phyloP scores from a whole-genome alignment of 768 basidiomycete genomes.

The Agaricus sinodeliciosus region DNA sequence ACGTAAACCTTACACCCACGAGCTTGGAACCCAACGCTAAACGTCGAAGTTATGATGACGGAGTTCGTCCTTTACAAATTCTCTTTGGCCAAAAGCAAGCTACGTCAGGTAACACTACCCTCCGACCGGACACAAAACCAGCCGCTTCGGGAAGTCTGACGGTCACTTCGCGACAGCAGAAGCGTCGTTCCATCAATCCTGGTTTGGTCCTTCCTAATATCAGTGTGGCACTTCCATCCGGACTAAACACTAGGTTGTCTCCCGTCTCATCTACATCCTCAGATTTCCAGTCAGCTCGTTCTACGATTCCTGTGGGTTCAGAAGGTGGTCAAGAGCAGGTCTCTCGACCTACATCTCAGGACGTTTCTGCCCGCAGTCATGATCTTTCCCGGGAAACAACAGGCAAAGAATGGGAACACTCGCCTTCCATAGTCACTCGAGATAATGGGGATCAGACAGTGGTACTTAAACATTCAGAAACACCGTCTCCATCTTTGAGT shows the following conservation, averaged over 20 bases:
- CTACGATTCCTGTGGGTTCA: conserved; percentile 16
- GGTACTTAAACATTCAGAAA: conserved; percentile 23
- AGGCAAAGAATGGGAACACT: conserved; percentile 17
- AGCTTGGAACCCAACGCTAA: conserved; percentile 23
- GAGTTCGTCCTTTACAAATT: conserved; percentile 35
- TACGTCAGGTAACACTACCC: conserved; percentile 5
- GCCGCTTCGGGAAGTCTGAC: conserved; percentile 23
- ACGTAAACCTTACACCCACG: conserved; percentile 22
- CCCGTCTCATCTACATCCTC: conserved; percentile 25
- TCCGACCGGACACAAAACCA: conserved; percentile 12
- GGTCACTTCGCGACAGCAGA: conserved; percentile 34
- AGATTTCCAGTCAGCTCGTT: conserved; percentile 17
- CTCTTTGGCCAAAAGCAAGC: conserved; percentile 24
- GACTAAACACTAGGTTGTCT: conserved; percentile 22
- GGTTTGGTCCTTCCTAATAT: conserved; percentile 31
- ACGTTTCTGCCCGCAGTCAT: conserved; percentile 21
- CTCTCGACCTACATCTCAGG: conserved; percentile 25
- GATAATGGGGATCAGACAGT: conserved; percentile 36
- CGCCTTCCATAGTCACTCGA: conserved; percentile 27
- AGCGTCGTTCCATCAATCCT: conserved; percentile 45
- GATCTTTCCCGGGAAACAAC: conserved; percentile 18
- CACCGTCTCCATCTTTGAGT: conserved; percentile 13
- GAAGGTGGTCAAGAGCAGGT: background rate
- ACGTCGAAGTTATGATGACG: conserved; percentile 38
- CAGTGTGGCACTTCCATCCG: conserved; percentile 16